Evolutionary conservation across 2,329 filamentous ascomycete species (phyloP), one percentile per base, ranked within the genome.

Genomic region (Cladosporium phlei): DNA sequence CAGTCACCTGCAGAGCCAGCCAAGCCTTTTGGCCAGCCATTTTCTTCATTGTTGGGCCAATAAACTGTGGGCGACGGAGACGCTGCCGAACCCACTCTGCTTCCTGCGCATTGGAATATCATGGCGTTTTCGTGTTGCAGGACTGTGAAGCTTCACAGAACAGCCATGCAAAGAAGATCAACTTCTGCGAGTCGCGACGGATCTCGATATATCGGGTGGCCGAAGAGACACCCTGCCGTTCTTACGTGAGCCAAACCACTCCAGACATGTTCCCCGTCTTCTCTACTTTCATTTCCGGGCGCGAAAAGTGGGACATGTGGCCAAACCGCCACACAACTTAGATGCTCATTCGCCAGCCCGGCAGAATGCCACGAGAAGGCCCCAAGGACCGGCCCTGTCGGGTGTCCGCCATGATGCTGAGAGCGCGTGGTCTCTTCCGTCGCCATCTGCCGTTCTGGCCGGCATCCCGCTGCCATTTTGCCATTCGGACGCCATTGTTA

Each of bases 371-470:
- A 42, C 28, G 7, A 33, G 20, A 5, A 17, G 19, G 20, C 38
- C 12, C 29, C 28, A 38, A 38, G 28, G 28, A 19, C 38, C 28
- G 38, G 29, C n/a, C 38, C 28, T 42, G 27, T 42, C 38, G 38
- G 38, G 14, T 32, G 28, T 19, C 27, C 38, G 27, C 38, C 22
- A 17, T 24, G 38, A 42, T 32, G 38, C 28, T 32, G 27, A 29
- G 25, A n/a, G n/a, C n/a, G 25, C 38, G 19, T 16, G n/a, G 37
- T 39, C 22, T 39, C 29, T 39, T 39, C 30, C 30, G 30, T 14
- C 9, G 9, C 29, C 16, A 17, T 38, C 28, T 38, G 22, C 38
- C 38, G 33, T n/a, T 32, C 20, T 40, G 38, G n/a, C 27, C 12
- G n/a, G 38, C 38, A 19, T 28, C 27, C 19, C 19, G 19, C 27